Base-by-base conservation (phyloP, 2,329 filamentous ascomycete species). In the Cadophora sp. region DNA sequence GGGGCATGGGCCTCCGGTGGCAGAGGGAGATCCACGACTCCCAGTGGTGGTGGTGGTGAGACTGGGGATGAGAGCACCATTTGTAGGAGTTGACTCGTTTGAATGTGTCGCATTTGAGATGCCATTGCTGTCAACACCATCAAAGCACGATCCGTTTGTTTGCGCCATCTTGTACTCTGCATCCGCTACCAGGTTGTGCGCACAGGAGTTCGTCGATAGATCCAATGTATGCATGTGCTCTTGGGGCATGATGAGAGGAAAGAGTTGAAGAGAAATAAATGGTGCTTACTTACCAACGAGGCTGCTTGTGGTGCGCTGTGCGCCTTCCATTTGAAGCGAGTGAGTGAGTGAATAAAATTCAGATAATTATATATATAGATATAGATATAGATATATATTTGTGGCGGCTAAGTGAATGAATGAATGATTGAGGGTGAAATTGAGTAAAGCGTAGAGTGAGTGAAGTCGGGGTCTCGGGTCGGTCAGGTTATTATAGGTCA, bases 211-310 rank as follows among this genome's bases (percentile, higher is more conserved):
- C 40, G 29, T 51, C 16, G 43, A 11, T 22, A 43, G 40, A 11
- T 43, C 16, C 16, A n/a, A 16, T 43, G 37, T n/a, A 16, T 12
- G 31, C 31, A 5, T 34, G 31, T 34, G 31, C 11, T 16, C 40
- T 4, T 22, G 7, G n/a, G 19, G n/a, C 43, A 22, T 27, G 34
- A 53, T 60, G 4, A 24, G n/a, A 40, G 46, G 58, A 58, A 43
- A 19, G 40, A 40, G 37, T 5, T 8, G 51, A 68, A 37, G 34
- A 12, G 34, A 37, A 37, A 37, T 37, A 37, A 67, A 53, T 66
- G 12, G 12, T 26, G 53, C n/a, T n/a, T 26, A 31, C 73, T 71
- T 76, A 77, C 76, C 76, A 65, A 74, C 69, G 51, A 77, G 65
- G 67, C 69, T 70, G 43, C 31, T 71, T 6, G 74, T 74, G 11